Evolutionary conservation across 441 rosid species (phyloP).

Genomic region (Erodium texanum): DNA sequence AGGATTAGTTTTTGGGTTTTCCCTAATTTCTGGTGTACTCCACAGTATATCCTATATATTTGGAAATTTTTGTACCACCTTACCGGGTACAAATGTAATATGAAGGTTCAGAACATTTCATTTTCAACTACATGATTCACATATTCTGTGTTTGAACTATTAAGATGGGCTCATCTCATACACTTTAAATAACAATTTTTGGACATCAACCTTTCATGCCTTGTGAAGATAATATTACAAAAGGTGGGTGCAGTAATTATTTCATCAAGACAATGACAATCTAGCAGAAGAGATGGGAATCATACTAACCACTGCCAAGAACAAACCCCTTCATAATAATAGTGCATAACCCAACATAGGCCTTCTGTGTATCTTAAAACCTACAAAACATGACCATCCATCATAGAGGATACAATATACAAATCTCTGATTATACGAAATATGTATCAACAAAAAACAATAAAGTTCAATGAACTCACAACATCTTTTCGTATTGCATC

Average conservation of each 20-base stretch:
- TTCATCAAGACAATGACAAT: not conserved
- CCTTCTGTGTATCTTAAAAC: slow-evolving; percentile 29
- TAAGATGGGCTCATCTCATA: slow-evolving; percentile 14
- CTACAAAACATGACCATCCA: slow-evolving; percentile 13
- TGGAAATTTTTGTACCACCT: no score
- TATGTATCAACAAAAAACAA: slow-evolving; percentile 6
- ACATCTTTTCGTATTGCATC: slow-evolving; percentile 58
- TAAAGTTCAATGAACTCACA: not conserved
- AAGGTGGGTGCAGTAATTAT: not conserved
- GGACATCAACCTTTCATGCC: not conserved
- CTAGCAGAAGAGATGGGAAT: not conserved
- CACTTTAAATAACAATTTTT: not conserved
- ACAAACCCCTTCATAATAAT: slow-evolving; percentile 29
- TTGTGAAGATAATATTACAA: not conserved
- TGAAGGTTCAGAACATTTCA: not conserved
- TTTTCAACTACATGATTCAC: not conserved
- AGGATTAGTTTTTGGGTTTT: no score
- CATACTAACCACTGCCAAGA: slow-evolving; percentile 29
- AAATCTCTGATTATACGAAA: not conserved
- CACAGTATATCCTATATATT: no score
- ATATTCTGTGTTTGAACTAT: not conserved
- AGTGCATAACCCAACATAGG: slow-evolving; percentile 30
- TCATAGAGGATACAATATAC: slow-evolving; percentile 10
- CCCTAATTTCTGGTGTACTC: no score
- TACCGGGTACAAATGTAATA: no score